Base-by-base conservation (phyloP, 306 rosid genomes). In the Quercus glauca region DNA sequence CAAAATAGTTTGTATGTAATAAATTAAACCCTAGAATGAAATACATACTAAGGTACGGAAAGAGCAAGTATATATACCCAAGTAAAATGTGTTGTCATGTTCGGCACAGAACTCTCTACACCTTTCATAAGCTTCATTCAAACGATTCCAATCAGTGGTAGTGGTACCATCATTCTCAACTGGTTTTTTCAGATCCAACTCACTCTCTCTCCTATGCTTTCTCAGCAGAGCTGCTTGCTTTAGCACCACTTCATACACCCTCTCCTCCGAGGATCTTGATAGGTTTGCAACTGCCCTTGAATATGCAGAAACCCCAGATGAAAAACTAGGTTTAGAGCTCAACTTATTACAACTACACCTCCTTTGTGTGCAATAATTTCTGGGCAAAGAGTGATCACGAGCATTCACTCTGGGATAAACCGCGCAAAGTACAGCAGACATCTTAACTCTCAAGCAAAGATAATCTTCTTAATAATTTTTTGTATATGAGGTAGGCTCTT, bases 41-140 rank as follows among this genome's bases (percentile, higher is more conserved):
- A 37, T 37, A 6, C 43, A 37, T 37, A 37, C 10, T 35, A 6
- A 35, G 43, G 41, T 35, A 35, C 37, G 5, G 9, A 35, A 3
- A 25, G 76, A 55, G 51, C 51, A 57, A 25, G 52, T 81, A 35
- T 6, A 35, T 6, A 6, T 35, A 95, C 99, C 99, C 51, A 92
- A 82, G 81, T 92, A 92, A 83, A 94, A 94, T 4, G 99, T 94
- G 75, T 92, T 92, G 71, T 97, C 99, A 86, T 94, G 92, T 61
- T 94, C 98, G 76, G 98, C 94, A 78, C 98, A 94, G n/a, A 94
- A 94, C 79, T 92, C 91, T 67, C 95, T 95, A 84, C 98, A 92
- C 11, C 97, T 88, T 78, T 89, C 88, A 83, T 90, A 94, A 19
- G 98, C 94, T 19, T 79, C 85, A 81, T 64, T 85, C 84, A 94